Evolutionary conservation across 805 yeast species (phyloP).

Genomic region (Metschnikowia anglica): DNA sequence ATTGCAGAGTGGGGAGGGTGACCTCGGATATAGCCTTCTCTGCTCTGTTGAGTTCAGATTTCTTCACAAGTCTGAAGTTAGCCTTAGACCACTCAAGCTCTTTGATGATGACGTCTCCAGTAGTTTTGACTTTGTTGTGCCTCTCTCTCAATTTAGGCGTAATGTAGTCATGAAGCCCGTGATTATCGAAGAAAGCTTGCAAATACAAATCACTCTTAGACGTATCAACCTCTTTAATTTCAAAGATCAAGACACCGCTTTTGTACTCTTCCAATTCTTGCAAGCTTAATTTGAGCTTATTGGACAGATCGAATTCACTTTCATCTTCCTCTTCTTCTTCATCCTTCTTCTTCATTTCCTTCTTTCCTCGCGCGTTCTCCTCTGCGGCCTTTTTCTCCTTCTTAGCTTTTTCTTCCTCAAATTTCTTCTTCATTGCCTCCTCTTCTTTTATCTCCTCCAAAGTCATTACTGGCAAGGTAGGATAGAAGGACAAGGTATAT

Average conservation of each 20-base stretch:
- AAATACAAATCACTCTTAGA: constrained; percentile 59
- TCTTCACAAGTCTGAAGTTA: constrained; percentile 59
- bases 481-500: constrained; percentile 80
- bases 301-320: constrained; percentile 23
- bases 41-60: constrained; percentile 51
- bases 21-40: constrained; percentile 61
- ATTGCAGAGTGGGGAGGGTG: constrained; percentile 62
- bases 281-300: constrained; percentile 51
- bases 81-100: constrained; percentile 75
- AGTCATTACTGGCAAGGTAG: constrained; percentile 73
- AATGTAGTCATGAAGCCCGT: constrained; percentile 61
- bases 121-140: constrained; percentile 34
- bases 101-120: constrained; percentile 74
- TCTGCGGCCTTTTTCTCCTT: constrained; percentile 28
- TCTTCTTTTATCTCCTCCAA: constrained; percentile 65
- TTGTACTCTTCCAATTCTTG: constrained; percentile 56
- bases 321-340: constrained; percentile 37
- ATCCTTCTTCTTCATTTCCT: constrained; percentile 37
- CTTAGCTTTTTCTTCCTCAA: constrained; percentile 27
- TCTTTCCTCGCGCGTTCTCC: constrained; percentile 22
- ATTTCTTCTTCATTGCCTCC: constrained; percentile 34
- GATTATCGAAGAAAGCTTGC: constrained; percentile 76
- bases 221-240: constrained; percentile 59
- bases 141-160: constrained; percentile 54
- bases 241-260: constrained; percentile 75